Base-by-base conservation (phyloP, 208 protist species). In the Leishmania martiniquensis region DNA sequence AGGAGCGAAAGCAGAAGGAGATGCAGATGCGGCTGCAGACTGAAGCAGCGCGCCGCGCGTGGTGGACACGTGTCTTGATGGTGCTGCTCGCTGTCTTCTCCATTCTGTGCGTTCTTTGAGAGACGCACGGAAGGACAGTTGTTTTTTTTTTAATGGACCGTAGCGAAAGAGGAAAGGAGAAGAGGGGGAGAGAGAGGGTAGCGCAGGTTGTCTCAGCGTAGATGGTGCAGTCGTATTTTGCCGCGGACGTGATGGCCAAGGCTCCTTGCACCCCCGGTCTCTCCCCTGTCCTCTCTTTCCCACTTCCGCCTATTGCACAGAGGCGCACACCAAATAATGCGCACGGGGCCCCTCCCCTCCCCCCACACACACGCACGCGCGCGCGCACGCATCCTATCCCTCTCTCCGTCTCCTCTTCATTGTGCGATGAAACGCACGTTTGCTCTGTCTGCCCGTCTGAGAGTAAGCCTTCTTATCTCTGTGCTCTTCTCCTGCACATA, bases 21-120 rank as follows among this genome's bases (percentile, higher is more conserved):
- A 51, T 72, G 47, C 76, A 85, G 80, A 57, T 75, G 65, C 55
- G 85, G 62, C 6, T 82, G 59, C n/a, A 87, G 55, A 71, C 49
- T 4, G 89, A 92, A 78, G 60, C 85, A 79, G 85, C 82, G 49
- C 83, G 82, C 32, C 84, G 88, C 13, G 80, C 80, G 44, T 96
- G 89, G 91, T 96, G 89, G 89, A 87, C 76, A 10, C 87, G 81
- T 29, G 78, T 90, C 42, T 81, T 96, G 65, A 77, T 93, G 75
- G 85, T 85, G 17, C 81, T 95, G 45, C 84, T 95, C 20, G 80
- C 82, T 39, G 20, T 96, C 75, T 93, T 96, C 73, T 87, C 85
- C 42, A 68, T 96, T 3, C 84, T 96, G 10, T 93, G 88, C 47
- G 76, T 96, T 25, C 57, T 96, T 65, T 69, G 65, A 69, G 25